A percentile compares a stretch with the other conserved stretches of the same genome.
These are phyloP conservation scores for Tulasnella calospora DNA, from an alignment of 768 basidiomycete genomes.

Conservation along the genomic window DNA sequence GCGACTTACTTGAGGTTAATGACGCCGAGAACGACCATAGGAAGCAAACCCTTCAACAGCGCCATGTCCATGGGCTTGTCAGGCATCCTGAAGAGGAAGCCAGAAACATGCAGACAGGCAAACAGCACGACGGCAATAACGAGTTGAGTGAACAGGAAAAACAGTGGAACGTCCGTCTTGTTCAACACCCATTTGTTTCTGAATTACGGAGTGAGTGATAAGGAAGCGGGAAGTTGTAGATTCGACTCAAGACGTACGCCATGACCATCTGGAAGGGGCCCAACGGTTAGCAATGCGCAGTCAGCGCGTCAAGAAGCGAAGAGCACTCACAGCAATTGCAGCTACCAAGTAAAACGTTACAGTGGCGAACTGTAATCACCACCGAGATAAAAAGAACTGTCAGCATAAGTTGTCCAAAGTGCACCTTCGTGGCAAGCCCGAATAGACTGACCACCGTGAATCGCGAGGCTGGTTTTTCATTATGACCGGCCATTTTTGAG, in stretches of 20 bases:
- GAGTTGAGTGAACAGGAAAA: slow-evolving; percentile 80
- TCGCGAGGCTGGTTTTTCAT: slow-evolving; percentile 23
- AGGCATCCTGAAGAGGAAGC: slow-evolving; percentile 49
- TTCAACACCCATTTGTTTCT: slow-evolving; percentile 93
- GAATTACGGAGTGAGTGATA: slow-evolving; percentile 29
- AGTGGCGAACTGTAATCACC: slow-evolving; percentile 53
- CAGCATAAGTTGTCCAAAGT: background rate
- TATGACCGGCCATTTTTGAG: slow-evolving; percentile 9
- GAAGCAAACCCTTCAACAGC: slow-evolving; percentile 64
- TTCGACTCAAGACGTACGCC: slow-evolving; percentile 49
- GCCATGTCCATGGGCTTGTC: slow-evolving; percentile 41
- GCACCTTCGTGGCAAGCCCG: background rate
- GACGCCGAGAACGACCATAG: slow-evolving; percentile 73
- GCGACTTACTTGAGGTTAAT: slow-evolving; percentile 66
- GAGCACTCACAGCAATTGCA: slow-evolving; percentile 66
- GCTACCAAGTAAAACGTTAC: slow-evolving; percentile 86
- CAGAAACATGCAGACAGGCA: slow-evolving; percentile 53
- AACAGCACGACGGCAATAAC: slow-evolving; percentile 75
- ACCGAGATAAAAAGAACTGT: background rate
- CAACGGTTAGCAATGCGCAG: background rate
- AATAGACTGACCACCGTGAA: slow-evolving; percentile 23
- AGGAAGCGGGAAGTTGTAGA: background rate
- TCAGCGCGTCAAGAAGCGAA: background rate
- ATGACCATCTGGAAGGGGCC: slow-evolving; percentile 68
- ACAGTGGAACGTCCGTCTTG: slow-evolving; percentile 66